These are phyloP conservation scores for Pichiaceae sp. DNA, from an alignment of 1,139 yeast genomes.

Conservation along the genomic window DNA sequence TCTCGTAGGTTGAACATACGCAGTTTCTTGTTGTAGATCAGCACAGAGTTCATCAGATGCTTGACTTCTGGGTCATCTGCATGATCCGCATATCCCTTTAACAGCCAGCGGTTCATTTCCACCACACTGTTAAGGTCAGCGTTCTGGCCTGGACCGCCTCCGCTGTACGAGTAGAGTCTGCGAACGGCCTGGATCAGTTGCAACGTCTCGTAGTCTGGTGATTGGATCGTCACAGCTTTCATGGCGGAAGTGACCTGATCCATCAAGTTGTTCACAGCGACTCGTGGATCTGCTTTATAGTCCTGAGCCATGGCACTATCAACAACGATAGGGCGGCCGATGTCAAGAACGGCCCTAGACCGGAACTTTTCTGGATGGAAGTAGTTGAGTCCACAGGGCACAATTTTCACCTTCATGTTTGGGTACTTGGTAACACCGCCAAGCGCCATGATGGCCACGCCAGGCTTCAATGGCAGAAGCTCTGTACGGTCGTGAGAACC, in stretches of 20 bases:
- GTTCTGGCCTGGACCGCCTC: constrained; percentile 9
- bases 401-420: constrained; percentile 45
- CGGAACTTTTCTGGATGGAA: constrained; percentile 71
- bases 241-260: constrained; percentile 48
- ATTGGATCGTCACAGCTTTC: constrained; percentile 64
- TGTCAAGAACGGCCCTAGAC: constrained; percentile 70
- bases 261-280: constrained; percentile 48
- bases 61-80: constrained; percentile 50
- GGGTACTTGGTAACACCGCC: constrained; percentile 62
- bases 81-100: constrained; percentile 55
- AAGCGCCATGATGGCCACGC: constrained; percentile 75
- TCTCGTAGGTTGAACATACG: constrained; percentile 55
- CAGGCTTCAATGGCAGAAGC: constrained; percentile 66
- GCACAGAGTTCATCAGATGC: constrained; percentile 42
- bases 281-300: constrained; percentile 49
- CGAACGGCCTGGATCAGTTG: constrained; percentile 73
- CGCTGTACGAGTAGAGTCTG: constrained; percentile 46
- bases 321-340: constrained; percentile 61
- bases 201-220: constrained; percentile 67
- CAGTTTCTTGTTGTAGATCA: constrained; percentile 45
- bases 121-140: constrained; percentile 60
- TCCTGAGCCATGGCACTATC: constrained; percentile 41
- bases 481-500: constrained; percentile 79
- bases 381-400: constrained; percentile 72
- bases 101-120: constrained; percentile 63